phyloP scores from a whole-genome alignment of 129 eudicot species.

The Helianthus annuus region DNA sequence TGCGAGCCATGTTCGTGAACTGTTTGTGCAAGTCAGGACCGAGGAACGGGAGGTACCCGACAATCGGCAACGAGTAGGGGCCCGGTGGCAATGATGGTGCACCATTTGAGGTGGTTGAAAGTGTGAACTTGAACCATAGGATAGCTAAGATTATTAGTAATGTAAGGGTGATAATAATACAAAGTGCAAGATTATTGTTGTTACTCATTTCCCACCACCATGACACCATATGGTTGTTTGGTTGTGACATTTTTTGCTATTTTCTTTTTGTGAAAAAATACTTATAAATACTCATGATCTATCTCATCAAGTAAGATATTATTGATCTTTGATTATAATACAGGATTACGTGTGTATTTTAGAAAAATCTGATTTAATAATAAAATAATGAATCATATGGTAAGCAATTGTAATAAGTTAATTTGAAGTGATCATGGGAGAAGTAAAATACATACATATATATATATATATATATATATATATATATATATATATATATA shows the following conservation, averaged over 20 bases:
- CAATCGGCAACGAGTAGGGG: slow-evolving; percentile 39
- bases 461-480: no score
- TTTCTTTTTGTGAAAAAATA: no score
- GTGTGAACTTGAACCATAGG: background rate
- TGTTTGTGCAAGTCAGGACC: slow-evolving; percentile 21
- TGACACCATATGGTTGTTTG: background rate
- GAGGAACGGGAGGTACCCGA: slow-evolving; percentile 48
- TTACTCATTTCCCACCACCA: no score
- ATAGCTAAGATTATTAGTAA: background rate
- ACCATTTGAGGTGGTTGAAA: background rate
- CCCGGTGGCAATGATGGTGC: slow-evolving; percentile 42
- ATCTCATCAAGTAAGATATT: background rate
- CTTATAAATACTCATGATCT: no score
- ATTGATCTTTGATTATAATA: background rate
- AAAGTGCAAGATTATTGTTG: background rate
- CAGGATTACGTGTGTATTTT: background rate
- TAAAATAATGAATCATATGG: no score
- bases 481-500: no score
- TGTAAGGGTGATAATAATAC: background rate
- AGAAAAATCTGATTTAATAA: no score
- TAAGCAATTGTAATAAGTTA: no score
- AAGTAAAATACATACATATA: no score
- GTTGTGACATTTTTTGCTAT: background rate
- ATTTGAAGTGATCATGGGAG: no score
- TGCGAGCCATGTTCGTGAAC: slow-evolving; percentile 1